Conservation (phyloP, 2,329 filamentous ascomycete species). For the Mycosphaerella sp. region DNA sequence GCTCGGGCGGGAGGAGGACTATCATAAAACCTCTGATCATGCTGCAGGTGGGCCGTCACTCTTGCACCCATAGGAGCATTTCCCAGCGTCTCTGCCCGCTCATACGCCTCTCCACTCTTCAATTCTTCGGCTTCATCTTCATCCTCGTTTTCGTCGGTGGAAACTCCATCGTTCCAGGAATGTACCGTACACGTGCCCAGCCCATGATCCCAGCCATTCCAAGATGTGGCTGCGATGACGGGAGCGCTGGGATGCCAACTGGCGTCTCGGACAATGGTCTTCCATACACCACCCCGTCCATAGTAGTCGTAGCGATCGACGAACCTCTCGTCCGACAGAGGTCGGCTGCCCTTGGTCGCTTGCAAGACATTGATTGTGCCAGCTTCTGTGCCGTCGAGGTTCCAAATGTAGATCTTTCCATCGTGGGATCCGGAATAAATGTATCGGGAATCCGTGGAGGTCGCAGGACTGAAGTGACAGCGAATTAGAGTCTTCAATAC, state of each 20-base stretch:
- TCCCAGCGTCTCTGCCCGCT: constrained; percentile 32
- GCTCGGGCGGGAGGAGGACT: not conserved
- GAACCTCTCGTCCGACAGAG: constrained; percentile 47
- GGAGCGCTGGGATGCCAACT: constrained; percentile 86
- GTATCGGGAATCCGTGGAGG: constrained; percentile 80
- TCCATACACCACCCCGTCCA: constrained; percentile 56
- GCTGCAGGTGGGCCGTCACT: constrained; percentile 54
- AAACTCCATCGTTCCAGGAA: constrained; percentile 62
- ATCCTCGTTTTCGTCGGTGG: constrained; percentile 53
- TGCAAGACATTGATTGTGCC: constrained; percentile 67
- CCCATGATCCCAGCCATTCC: constrained; percentile 70
- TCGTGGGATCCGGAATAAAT: constrained; percentile 90
- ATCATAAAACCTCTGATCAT: constrained; percentile 41
- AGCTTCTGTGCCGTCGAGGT: constrained; percentile 80
- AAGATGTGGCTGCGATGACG: constrained; percentile 75
- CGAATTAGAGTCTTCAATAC: constrained; percentile 86
- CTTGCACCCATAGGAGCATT: constrained; percentile 48
- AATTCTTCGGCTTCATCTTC: constrained; percentile 14
- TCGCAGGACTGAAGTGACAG: constrained; percentile 88
- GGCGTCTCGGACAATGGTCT: constrained; percentile 76
- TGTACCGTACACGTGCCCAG: constrained; percentile 72
- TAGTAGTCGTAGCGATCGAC: constrained; percentile 53
- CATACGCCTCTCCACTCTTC: constrained; percentile 16
- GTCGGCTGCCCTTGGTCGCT: constrained; percentile 59
- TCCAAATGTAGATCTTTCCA: constrained; percentile 86